Conservation (phyloP, 23 red algal species). For the Gracilariopsis chorda region DNA sequence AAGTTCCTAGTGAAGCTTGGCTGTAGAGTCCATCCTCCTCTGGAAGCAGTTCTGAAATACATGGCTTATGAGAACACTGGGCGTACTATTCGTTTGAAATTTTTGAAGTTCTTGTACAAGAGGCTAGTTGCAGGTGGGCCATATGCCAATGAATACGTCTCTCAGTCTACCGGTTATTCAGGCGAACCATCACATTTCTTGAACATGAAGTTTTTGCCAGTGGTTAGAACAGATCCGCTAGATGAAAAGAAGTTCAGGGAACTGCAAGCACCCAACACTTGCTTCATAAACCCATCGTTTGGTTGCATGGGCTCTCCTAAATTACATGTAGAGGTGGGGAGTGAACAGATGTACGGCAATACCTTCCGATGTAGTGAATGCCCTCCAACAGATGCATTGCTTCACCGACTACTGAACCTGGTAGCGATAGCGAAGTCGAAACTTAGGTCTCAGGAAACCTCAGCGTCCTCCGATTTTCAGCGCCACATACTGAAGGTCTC, state of each 20-base stretch:
- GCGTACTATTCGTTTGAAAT: not conserved
- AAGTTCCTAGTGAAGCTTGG: conserved; percentile 48
- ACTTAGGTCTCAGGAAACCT: not conserved
- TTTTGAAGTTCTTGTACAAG: conserved; percentile 24
- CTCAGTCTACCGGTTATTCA: not conserved
- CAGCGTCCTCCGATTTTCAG: not conserved
- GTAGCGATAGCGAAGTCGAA: conserved; percentile 8
- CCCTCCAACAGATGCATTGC: not conserved
- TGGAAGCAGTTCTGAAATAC: conserved; percentile 12
- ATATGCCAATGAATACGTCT: not conserved
- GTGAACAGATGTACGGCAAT: not conserved
- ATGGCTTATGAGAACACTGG: conserved; percentile 1
- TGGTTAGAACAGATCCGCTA: conserved; percentile 7
- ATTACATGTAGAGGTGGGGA: conserved; percentile 2
- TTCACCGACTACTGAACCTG: conserved; percentile 3
- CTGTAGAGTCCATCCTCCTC: not conserved
- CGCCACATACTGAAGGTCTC: conserved; percentile 11
- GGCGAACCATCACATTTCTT: not conserved
- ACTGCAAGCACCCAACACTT: conserved; percentile 37
- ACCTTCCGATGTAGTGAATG: not conserved
- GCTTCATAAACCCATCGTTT: conserved; percentile 3
- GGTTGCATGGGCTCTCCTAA: conserved; percentile 47
- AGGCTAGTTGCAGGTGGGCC: conserved; percentile 7
- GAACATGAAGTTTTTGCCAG: conserved; percentile 25
- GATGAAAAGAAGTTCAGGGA: not conserved